Conservation (phyloP, 2,329 filamentous ascomycete genomes). For the Elsinoe australis region DNA sequence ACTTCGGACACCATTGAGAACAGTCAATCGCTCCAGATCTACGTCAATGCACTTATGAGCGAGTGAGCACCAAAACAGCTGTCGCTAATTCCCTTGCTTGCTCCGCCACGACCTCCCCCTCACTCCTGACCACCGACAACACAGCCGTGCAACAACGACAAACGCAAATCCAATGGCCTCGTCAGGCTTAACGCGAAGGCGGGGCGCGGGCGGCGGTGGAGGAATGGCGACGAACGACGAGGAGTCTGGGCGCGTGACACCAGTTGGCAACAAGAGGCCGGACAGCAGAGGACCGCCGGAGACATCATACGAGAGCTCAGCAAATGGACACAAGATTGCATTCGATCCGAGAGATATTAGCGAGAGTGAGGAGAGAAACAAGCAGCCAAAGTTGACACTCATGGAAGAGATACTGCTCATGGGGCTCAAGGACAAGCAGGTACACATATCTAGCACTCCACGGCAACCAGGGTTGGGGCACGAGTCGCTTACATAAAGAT, state of each 20-base stretch:
- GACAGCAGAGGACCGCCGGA: constrained; percentile 44
- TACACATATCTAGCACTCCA: constrained; percentile 38
- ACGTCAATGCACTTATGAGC: constrained; percentile 1
- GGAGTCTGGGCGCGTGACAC: constrained; percentile 57
- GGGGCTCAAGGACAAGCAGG: constrained; percentile 97
- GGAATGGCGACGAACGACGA: constrained; percentile 49
- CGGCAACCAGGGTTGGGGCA: too few species aligned
- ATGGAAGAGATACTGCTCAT: constrained; percentile 98
- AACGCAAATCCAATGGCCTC: constrained; percentile 47
- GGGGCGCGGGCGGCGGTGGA: constrained; percentile 51
- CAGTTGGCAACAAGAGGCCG: constrained; percentile 52
- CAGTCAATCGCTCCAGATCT: too few species aligned
- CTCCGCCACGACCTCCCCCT: constrained; percentile 17
- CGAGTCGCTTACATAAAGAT: too few species aligned
- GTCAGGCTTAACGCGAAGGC: constrained; percentile 62
- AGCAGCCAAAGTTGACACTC: constrained; percentile 94
- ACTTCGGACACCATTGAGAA: too few species aligned
- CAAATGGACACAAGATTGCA: constrained; percentile 97
- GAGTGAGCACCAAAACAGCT: neutral
- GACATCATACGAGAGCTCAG: constrained; percentile 81
- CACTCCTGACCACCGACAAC: constrained; percentile 17
- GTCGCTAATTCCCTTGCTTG: constrained; percentile 18
- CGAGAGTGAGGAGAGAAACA: constrained; percentile 90
- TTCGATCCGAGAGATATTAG: constrained; percentile 96
- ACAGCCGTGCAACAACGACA: constrained; percentile 13